Conservation (phyloP, 2,329 filamentous ascomycete species). For the Hypoxylon sp. region DNA sequence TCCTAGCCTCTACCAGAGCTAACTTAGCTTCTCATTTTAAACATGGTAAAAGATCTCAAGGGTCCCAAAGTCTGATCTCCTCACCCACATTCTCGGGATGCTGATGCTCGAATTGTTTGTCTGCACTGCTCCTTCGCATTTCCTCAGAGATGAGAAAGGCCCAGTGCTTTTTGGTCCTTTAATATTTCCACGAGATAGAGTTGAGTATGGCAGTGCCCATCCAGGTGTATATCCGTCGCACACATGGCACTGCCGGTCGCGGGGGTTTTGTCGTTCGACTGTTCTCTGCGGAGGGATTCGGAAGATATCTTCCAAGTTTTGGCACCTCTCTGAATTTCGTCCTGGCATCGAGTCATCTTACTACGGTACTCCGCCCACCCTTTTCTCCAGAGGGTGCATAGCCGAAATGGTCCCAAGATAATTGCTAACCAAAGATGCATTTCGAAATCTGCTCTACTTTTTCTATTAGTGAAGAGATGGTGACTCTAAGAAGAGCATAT, state of each 20-base stretch:
- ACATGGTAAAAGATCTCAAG: constrained; percentile 31
- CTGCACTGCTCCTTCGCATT: constrained; percentile 7
- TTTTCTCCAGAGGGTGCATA: constrained; percentile 17
- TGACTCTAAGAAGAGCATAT: neutral
- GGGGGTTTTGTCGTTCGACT: constrained; percentile 33
- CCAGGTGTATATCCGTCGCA: constrained; percentile 22
- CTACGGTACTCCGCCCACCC: constrained; percentile 34
- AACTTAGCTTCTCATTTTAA: constrained; percentile 25
- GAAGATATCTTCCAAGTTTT: constrained; percentile 39
- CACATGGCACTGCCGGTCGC: constrained; percentile 27
- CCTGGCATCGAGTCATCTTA: constrained; percentile 26
- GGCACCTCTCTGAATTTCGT: constrained; percentile 14
- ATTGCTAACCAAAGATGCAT: constrained; percentile 22
- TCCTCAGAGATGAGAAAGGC: constrained; percentile 1
- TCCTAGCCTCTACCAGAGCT: constrained; percentile 20
- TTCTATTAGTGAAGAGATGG: constrained; percentile 2
- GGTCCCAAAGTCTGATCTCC: constrained; percentile 31
- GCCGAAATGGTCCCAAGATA: constrained; percentile 14
- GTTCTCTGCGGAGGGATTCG: constrained; percentile 35
- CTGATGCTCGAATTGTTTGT: constrained; percentile 29
- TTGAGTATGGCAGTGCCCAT: constrained; percentile 5
- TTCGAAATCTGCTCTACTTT: constrained; percentile 8
- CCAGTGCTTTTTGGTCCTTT: constrained; percentile 2
- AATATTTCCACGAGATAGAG: neutral
- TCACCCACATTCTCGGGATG: constrained; percentile 30